Base-by-base conservation (phyloP, 352 stramenopile genomes). In the Phytophthora macrochlamydospora region DNA sequence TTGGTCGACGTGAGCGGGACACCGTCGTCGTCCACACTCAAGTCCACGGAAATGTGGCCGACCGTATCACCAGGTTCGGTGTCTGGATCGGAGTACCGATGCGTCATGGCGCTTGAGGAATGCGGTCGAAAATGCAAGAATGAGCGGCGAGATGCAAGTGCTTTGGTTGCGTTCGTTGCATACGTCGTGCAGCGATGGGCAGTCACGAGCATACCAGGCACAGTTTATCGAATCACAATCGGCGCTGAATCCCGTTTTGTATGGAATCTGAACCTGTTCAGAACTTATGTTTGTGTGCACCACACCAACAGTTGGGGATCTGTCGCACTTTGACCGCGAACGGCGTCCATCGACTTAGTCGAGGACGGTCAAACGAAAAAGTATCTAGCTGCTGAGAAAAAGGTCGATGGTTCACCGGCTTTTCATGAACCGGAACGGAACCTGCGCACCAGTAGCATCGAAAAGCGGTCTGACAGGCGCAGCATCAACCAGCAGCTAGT, bases 1-100 rank as follows among this genome's bases (percentile, higher is more conserved):
- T 52, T 69, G 52, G 62, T 44, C n/a, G 53, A 75, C 7, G 63
- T 60, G 37, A 69, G 44, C 33, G 68, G 63, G 7, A 62, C 13
- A 6, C 51, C 49, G 8, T 53, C 65, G 13, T 49, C 57, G 44
- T 76, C 62, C 29, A 71, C 32, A 42, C 70, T 53, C 43, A 69
- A 4, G 4, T 72, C 37, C 14, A 76, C 63, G 5, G 63, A 72
- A 11, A 76, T n/a, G n/a, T 69, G 54, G 8, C 49, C 18, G 24
- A 13, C 13, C 37, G 62, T 33, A 65, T 61, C 55, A 5, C 38
- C 38, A 40, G 35, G 35, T 1, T 1, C 35, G 6, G 35, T 11
- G 35, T 40, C 35, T 11, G 35, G 35, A 40, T 40, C 9, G 6
- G 35, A 11, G 35, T 40, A 40, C 6, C 35, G 35, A 40, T 11